Percentiles rank a stretch among this genome's conserved stretches.
Conservation (phyloP, 176 grass and related monocot species). For the Oropetium thomaeum region DNA sequence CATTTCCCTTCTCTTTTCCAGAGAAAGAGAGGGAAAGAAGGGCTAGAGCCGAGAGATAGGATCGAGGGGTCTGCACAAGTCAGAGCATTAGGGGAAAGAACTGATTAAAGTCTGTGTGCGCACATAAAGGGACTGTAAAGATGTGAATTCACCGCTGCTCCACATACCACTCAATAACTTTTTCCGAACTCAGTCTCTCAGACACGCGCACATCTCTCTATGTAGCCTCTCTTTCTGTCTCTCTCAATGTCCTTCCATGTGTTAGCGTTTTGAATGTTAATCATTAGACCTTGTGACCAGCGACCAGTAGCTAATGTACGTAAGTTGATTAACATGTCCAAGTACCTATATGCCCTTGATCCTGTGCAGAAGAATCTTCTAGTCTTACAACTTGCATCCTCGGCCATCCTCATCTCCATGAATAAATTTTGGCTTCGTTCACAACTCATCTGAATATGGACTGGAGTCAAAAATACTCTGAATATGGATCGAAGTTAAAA, state of each 20-base stretch:
- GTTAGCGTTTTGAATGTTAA: neutral
- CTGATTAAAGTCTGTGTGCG: slow-evolving; percentile 63
- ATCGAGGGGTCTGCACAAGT: slow-evolving; percentile 23
- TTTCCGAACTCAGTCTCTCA: slow-evolving; percentile 33
- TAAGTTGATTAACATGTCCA: slow-evolving; percentile 29
- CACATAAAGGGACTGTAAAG: slow-evolving; percentile 58
- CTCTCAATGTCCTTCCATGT: slow-evolving; percentile 13
- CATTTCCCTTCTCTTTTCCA: slow-evolving; percentile 56
- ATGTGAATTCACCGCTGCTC: slow-evolving; percentile 55
- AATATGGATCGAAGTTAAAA: too few relatives aligned
- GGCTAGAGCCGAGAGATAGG: neutral
- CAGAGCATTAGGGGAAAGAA: slow-evolving; percentile 66
- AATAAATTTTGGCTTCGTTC: too few relatives aligned
- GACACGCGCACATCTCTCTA: slow-evolving; percentile 25
- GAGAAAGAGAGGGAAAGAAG: slow-evolving; percentile 23
- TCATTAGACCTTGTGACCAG: neutral
- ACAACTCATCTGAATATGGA: neutral
- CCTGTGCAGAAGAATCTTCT: slow-evolving; percentile 17
- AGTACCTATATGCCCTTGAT: slow-evolving; percentile 20
- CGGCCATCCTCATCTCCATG: neutral
- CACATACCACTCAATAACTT: slow-evolving; percentile 11
- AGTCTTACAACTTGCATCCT: neutral
- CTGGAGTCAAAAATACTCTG: neutral
- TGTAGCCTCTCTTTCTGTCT: neutral
- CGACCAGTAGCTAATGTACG: slow-evolving; percentile 31